A percentile compares a stretch with the other conserved stretches of the same genome.
These are phyloP conservation scores for Trametes punicea DNA, from an alignment of 768 basidiomycete genomes.

Conservation along the genomic window DNA sequence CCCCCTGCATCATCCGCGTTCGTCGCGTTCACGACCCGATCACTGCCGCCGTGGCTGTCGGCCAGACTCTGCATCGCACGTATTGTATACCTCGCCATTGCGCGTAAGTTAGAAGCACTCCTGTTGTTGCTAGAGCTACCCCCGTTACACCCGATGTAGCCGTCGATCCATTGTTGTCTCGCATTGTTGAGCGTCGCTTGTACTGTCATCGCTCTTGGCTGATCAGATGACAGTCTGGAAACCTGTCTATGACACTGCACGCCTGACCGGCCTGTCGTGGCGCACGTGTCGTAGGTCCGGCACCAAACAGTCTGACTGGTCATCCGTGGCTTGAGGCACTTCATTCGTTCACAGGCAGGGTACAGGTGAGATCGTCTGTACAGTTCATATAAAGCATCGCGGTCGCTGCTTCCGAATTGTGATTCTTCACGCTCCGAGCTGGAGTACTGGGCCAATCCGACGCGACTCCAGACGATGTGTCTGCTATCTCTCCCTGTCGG, in stretches of 20 bases:
- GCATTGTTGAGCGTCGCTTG: not conserved
- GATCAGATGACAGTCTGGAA: not conserved
- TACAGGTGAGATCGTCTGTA: no score
- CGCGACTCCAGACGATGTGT: no score
- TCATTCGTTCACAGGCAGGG: no score
- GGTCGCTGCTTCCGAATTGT: no score
- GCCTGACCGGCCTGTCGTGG: no score
- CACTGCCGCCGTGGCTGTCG: not conserved
- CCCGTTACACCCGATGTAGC: not conserved
- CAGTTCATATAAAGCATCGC: no score
- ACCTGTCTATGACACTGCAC: not conserved
- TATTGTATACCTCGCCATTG: constrained; percentile 22
- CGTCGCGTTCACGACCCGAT: no score
- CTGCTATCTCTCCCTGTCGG: no score
- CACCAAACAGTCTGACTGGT: no score
- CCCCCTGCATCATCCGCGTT: not conserved
- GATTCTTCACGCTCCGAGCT: no score
- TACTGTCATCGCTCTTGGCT: not conserved
- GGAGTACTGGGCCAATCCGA: no score
- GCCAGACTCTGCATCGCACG: constrained; percentile 16
- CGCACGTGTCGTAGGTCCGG: not conserved
- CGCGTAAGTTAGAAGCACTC: constrained; percentile 14
- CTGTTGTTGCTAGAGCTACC: constrained; percentile 3
- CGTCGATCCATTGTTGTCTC: not conserved
- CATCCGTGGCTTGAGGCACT: no score